phyloP scores from a whole-genome alignment of 306 rosid species.

The Lotus japonicus region DNA sequence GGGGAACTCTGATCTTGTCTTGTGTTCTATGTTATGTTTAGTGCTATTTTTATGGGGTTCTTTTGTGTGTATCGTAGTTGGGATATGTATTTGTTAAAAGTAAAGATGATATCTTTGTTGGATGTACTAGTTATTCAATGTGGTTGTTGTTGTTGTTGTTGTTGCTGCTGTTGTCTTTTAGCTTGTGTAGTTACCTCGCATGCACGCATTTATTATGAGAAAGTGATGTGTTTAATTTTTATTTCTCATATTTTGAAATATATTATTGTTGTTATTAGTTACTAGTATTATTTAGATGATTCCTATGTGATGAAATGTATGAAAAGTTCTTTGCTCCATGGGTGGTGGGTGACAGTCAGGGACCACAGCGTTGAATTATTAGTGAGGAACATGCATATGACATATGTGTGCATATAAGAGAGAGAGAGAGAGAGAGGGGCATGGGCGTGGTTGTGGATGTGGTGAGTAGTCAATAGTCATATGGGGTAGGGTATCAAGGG shows the following conservation, averaged over 20 bases:
- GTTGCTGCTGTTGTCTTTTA: conserved; percentile 37
- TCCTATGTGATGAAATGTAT: background rate
- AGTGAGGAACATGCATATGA: conserved; percentile 9
- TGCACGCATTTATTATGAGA: conserved; percentile 74
- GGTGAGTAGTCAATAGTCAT: conserved; percentile 34
- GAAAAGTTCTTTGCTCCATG: background rate
- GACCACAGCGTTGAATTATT: conserved; percentile 58
- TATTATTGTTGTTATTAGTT: background rate
- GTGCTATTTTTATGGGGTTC: background rate
- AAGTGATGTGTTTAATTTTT: conserved; percentile 33
- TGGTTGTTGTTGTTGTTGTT: conserved; percentile 36
- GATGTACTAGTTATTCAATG: conserved; percentile 25
- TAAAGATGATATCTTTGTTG: conserved; percentile 28
- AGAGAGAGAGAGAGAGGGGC: conserved; percentile 1
- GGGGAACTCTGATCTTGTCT: background rate
- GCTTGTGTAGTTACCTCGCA: conserved; percentile 58
- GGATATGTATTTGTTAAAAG: background rate
- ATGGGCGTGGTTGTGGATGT: conserved; percentile 23
- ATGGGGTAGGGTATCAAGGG: conserved; percentile 7
- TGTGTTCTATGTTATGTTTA: background rate
- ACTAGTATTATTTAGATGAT: conserved; percentile 10
- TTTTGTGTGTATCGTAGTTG: conserved; percentile 11
- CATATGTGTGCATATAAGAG: background rate
- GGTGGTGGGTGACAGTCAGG: conserved; percentile 24
- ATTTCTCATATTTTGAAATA: background rate